Percentiles rank a stretch among this genome's conserved stretches.
These are phyloP conservation scores for Erodium maritimum DNA, from an alignment of 345 rosid species.

Conservation along the genomic window DNA sequence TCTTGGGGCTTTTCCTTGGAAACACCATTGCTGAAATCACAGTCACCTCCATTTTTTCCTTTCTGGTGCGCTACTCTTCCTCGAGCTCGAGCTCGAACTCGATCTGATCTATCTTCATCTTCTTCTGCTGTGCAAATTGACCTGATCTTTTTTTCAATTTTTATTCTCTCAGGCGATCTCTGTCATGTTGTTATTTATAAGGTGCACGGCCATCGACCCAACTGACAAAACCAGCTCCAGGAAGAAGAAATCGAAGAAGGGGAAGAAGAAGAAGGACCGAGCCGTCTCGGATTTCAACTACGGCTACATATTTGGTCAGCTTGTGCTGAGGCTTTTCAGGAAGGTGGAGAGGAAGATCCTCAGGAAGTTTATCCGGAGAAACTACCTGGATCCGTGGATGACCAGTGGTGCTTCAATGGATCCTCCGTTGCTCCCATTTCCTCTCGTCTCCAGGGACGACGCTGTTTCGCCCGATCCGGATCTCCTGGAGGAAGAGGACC, in stretches of 20 bases:
- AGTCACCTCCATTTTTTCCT: slow-evolving; percentile 45
- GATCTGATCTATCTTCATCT: background rate
- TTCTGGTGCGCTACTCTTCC: slow-evolving; percentile 57
- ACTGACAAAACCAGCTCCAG: slow-evolving; percentile 69
- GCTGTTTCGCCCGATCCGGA: slow-evolving; percentile 46
- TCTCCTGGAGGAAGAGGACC: slow-evolving; percentile 44
- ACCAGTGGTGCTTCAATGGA: slow-evolving; percentile 48
- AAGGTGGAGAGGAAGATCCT: slow-evolving; percentile 83
- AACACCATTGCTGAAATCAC: slow-evolving; percentile 61
- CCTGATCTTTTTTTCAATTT: background rate
- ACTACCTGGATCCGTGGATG: slow-evolving; percentile 65
- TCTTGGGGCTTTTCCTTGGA: slow-evolving; percentile 74
- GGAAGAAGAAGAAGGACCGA: slow-evolving; percentile 43
- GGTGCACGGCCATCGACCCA: slow-evolving; percentile 87
- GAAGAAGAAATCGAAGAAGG: slow-evolving; percentile 37
- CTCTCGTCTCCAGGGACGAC: slow-evolving; percentile 67
- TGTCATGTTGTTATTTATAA: slow-evolving; percentile 59
- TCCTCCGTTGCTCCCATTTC: slow-evolving; percentile 71
- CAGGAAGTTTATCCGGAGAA: slow-evolving; percentile 59
- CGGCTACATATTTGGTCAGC: slow-evolving; percentile 66
- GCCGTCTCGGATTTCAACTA: slow-evolving; percentile 48
- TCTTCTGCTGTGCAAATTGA: background rate
- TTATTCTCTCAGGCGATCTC: slow-evolving; percentile 47
- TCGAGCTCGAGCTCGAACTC: no score
- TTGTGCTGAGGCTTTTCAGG: slow-evolving; percentile 59